Conservation (phyloP, 352 stramenopile genomes). For the Aphanomyces stellatus region DNA sequence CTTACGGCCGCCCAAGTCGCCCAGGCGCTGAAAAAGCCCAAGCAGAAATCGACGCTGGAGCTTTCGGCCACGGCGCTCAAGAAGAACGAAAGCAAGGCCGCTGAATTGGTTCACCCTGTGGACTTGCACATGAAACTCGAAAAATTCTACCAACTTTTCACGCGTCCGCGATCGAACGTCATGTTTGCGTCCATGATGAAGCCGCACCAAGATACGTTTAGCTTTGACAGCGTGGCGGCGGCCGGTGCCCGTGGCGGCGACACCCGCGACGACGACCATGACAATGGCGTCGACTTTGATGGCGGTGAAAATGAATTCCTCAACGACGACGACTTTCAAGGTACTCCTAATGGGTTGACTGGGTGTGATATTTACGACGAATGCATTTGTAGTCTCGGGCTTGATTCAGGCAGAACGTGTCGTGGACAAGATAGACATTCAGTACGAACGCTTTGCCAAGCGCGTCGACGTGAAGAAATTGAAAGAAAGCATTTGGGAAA, state of each 20-base stretch:
- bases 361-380: not conserved
- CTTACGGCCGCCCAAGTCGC: not conserved
- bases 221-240: not conserved
- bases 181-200: constrained; percentile 29
- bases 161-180: constrained; percentile 59
- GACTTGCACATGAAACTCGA: constrained; percentile 62
- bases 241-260: constrained; percentile 20
- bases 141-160: constrained; percentile 68
- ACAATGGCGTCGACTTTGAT: constrained; percentile 25
- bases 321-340: constrained; percentile 30
- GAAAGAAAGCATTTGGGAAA: constrained; percentile 93
- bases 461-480: constrained; percentile 96
- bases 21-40: constrained; percentile 14
- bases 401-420: constrained; percentile 85
- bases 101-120: constrained; percentile 63
- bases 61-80: constrained; percentile 5
- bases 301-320: constrained; percentile 21
- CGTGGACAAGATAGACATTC: constrained; percentile 91
- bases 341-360: not conserved
- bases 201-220: not conserved
- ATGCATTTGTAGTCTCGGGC: constrained; percentile 3
- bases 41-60: not conserved
- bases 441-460: constrained; percentile 93
- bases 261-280: constrained; percentile 17
- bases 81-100: constrained; percentile 31